Evolutionary conservation across 2,329 filamentous ascomycete genomes (phyloP), one percentile per base, ranked within the genome.

Genomic region (Diaporthe longicolla): DNA sequence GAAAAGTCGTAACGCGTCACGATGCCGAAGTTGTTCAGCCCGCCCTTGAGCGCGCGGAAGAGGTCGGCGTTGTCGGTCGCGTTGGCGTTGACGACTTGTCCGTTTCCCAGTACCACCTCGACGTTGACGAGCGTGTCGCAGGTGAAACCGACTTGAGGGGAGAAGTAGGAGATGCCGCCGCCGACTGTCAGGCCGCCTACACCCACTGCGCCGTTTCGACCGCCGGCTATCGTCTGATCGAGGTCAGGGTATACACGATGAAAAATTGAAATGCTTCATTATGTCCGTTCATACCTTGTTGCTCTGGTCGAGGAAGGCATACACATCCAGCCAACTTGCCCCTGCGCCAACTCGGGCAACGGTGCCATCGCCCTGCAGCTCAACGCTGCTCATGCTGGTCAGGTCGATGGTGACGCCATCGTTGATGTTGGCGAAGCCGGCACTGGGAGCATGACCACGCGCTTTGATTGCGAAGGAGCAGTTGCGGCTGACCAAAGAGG

Each of bases 1-100:
- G 68, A 54, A 29, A 71, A 45, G 54, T 71, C 68, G 48, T 43
- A 55, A 35, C 35, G 68, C 50, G 82, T 82, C 17, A 80, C 76
- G 71, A 82, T 78, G 69, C 84, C 86, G 35, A 85, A 86, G 75
- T 85, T 88, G 57, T 82, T 82, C 26, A 82, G 81, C 29, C 86
- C 86, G 21, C 84, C 84, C 35, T 83, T 82, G 9, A 87, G 79
- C 3, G 87, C 86, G 78, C 82, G 83, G 77, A 80, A 89, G 0
- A 89, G 81, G 65, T 88, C 85, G 0, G 75, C 6, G 72, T 87
- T 81, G 19, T 78, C 61, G 0, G 74, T 72, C 0, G 78, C 75
- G 52, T 83, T 84, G 0, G 84, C 87, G 4, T 82, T 81, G 40
- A 89, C 81, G 15, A 89, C 81, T 0, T 78, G 74, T 0, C 88